Conservation (phyloP, 148 eudicot species). For the Vaccinium myrtillus region DNA sequence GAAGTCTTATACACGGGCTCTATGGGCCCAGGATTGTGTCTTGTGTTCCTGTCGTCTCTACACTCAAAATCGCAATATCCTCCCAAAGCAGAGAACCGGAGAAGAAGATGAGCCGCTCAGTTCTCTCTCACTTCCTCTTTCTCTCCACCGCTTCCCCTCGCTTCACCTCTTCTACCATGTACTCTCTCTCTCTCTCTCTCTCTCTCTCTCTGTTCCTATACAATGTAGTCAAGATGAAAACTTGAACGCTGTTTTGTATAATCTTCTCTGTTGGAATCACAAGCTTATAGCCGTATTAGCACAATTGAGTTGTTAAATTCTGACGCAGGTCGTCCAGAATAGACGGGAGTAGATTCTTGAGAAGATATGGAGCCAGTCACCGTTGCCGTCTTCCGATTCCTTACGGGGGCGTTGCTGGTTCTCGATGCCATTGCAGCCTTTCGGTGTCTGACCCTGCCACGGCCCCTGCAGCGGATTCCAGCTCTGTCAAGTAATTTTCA, state of each 20-base stretch:
- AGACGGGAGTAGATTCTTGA: slow-evolving; percentile 26
- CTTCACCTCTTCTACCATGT: slow-evolving; percentile 37
- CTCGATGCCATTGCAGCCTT: slow-evolving; percentile 56
- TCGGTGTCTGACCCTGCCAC: slow-evolving; percentile 39
- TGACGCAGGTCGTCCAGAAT: slow-evolving; percentile 36
- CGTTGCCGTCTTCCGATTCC: slow-evolving; percentile 21
- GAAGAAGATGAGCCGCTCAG: slow-evolving; percentile 55
- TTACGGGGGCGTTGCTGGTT: slow-evolving; percentile 14
- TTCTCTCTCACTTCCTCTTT: slow-evolving; percentile 54
- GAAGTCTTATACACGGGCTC: no score
- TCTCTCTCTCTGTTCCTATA: background rate
- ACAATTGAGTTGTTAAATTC: background rate
- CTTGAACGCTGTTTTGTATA: background rate
- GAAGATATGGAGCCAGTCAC: slow-evolving; percentile 11
- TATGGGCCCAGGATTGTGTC: no score
- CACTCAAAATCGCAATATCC: background rate
- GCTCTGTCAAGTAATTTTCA: slow-evolving; percentile 32
- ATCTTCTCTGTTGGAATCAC: background rate
- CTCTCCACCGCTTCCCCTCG: slow-evolving; percentile 49
- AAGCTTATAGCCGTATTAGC: background rate
- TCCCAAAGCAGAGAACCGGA: background rate
- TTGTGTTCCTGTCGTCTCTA: no score
- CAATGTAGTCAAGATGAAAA: background rate
- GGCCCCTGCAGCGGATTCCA: slow-evolving; percentile 30
- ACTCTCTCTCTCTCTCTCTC: slow-evolving; percentile 18